A percentile compares a stretch with the other conserved stretches of the same genome.
Evolutionary conservation across 345 rosid genomes (phyloP).

Genomic region (Limnanthes douglasii): DNA sequence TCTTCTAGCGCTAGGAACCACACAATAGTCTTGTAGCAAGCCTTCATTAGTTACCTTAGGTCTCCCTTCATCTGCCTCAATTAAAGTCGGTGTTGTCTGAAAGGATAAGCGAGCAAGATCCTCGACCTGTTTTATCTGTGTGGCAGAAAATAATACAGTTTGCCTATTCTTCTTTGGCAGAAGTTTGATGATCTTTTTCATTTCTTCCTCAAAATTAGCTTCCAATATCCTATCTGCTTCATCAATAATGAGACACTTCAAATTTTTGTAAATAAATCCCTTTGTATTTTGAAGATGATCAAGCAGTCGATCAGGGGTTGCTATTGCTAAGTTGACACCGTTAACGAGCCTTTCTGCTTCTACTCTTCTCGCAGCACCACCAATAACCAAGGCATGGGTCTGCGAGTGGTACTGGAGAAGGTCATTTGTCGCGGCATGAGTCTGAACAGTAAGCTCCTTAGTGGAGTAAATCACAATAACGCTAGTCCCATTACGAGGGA

Average conservation of each 20-base stretch:
- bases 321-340: slow-evolving; percentile 84
- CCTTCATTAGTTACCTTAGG: slow-evolving; percentile 95
- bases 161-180: slow-evolving; percentile 95
- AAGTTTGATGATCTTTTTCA: slow-evolving; percentile 80
- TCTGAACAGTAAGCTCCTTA: slow-evolving; percentile 93
- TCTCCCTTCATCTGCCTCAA: slow-evolving; percentile 89
- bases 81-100: slow-evolving; percentile 63
- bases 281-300: slow-evolving; percentile 88
- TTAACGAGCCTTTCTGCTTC: slow-evolving; percentile 74
- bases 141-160: slow-evolving; percentile 94
- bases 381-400: slow-evolving; percentile 81
- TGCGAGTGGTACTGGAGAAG: slow-evolving; percentile 86
- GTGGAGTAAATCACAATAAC: slow-evolving; percentile 90
- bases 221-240: slow-evolving; percentile 98
- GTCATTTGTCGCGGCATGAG: slow-evolving; percentile 81
- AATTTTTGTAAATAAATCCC: slow-evolving; percentile 69
- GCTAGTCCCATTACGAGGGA: slow-evolving; percentile 78
- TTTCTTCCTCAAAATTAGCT: slow-evolving; percentile 95
- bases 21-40: slow-evolving; percentile 85
- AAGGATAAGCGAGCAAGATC: slow-evolving; percentile 91
- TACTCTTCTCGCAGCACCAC: slow-evolving; percentile 69
- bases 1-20: slow-evolving; percentile 74
- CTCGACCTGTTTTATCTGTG: slow-evolving; percentile 81
- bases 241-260: slow-evolving; percentile 90
- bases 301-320: slow-evolving; percentile 97